Evolutionary conservation across 192 early-diverging fungal species (phyloP).

Genomic region (Endogone sp.): DNA sequence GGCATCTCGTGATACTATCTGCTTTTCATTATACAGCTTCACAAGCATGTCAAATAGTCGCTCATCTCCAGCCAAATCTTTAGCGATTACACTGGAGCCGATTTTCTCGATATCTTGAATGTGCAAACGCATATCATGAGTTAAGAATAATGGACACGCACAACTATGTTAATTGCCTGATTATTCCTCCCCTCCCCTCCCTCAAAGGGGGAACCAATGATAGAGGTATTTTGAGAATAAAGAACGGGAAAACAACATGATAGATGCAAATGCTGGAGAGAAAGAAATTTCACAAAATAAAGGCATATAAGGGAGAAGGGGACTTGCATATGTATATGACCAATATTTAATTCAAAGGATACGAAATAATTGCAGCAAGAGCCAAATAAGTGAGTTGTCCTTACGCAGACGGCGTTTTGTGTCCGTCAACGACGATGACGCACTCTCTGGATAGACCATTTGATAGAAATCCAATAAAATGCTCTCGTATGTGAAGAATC

Average conservation of each 20-base stretch:
- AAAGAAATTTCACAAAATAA: too few species aligned
- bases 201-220: too few species aligned
- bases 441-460: conserved; percentile 48
- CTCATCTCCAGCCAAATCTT: conserved; percentile 67
- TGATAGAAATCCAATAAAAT: conserved; percentile 51
- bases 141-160: background rate
- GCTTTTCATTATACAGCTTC: conserved; percentile 69
- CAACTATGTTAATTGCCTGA: too few species aligned
- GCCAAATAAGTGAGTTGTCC: conserved; percentile 73
- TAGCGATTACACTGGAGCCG: conserved; percentile 49
- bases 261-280: too few species aligned
- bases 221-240: too few species aligned
- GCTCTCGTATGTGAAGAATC: conserved; percentile 52
- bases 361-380: conserved; percentile 65
- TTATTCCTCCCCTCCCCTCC: too few species aligned
- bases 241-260: too few species aligned
- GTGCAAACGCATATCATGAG: background rate
- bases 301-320: too few species aligned
- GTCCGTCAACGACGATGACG: conserved; percentile 33
- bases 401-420: conserved; percentile 42
- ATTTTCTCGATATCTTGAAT: conserved; percentile 57
- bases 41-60: conserved; percentile 67
- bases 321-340: too few species aligned
- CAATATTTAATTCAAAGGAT: too few species aligned
- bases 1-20: conserved; percentile 66